Percentiles rank a stretch among this genome's conserved stretches.
These are phyloP conservation scores for Oryza meridionalis DNA, from an alignment of 176 grass and related monocot genomes.

Conservation along the genomic window DNA sequence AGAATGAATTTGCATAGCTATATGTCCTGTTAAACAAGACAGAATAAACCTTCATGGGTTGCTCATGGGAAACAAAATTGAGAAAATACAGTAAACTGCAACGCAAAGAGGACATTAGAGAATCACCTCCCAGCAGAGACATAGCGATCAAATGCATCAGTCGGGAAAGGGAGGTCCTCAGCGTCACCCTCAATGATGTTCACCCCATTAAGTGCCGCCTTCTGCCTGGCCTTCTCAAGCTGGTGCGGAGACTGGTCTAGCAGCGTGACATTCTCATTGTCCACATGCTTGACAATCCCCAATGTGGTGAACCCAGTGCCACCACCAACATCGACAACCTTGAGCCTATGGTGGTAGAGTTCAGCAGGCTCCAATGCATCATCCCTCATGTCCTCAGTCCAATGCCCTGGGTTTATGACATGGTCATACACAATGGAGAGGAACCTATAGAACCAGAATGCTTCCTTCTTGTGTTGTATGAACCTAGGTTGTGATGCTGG, in stretches of 20 bases:
- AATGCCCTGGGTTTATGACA: conserved; percentile 71
- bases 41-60: background rate
- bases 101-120: background rate
- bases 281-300: conserved; percentile 52
- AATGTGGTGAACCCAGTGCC: conserved; percentile 64
- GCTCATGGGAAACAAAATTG: background rate
- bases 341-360: conserved; percentile 46
- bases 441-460: conserved; percentile 84
- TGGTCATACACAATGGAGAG: conserved; percentile 77
- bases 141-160: conserved; percentile 56
- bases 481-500: conserved; percentile 65
- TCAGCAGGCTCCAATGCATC: conserved; percentile 65
- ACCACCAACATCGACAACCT: conserved; percentile 63
- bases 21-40: background rate
- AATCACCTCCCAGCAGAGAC: conserved; percentile 65
- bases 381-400: conserved; percentile 78
- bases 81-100: background rate
- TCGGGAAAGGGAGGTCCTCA: conserved; percentile 62
- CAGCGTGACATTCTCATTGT: conserved; percentile 56
- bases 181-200: conserved; percentile 65
- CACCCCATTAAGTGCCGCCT: conserved; percentile 56
- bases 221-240: conserved; percentile 54
- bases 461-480: conserved; percentile 87
- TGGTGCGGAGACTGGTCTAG: conserved; percentile 69
- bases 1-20: background rate